Evolutionary conservation across 352 stramenopile species (phyloP), one percentile per base, ranked within the genome.

Genomic region (Phytophthora cajani): DNA sequence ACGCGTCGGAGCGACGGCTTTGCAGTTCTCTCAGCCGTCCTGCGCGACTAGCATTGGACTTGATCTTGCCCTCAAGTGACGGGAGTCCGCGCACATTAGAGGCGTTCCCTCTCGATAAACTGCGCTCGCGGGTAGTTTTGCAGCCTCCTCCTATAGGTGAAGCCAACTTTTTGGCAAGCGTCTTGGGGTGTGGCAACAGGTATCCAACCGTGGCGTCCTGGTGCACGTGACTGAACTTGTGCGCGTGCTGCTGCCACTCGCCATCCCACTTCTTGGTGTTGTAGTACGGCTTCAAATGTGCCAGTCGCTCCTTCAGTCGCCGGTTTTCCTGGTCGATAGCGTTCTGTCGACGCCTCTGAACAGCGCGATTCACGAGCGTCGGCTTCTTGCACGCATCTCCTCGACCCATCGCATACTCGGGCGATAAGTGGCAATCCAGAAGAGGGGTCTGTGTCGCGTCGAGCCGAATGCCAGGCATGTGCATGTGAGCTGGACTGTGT

Each of bases 391-490:
- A 92, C n/a, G 87, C 87, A 17, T 89, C 80, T 19, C 87, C 87
- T 11, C 85, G 68, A 2, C 75, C 69, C 68, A 87, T 85, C 1
- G 85, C 72, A 16, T 78, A 84, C 58, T 94, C 81, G 0, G 82
- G 80, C 33, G 87, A 93, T 21, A 94, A 50, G 55, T 93, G 86
- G 53, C 85, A 94, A 67, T 94, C 87, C 30, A 94, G 57, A 30
- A 94, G 72, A 36, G 87, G 87, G 1, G 81, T 92, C 62, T 94
- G 87, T 0, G 77, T 84, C 10, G 83, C 72, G 25, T 92, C 78
- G 8, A 93, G 67, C 0, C 87, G 87, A 54, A 94, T 85, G 42
- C 87, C 87, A 27, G 87, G 87, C 71, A 89, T 89, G 60, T 90
- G 78, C 3, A 87, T 71, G 36, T 86, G 78, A 12, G 85, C 85